phyloP scores from a whole-genome alignment of 495 filamentous ascomycete genomes.

The Neurospora terricola region DNA sequence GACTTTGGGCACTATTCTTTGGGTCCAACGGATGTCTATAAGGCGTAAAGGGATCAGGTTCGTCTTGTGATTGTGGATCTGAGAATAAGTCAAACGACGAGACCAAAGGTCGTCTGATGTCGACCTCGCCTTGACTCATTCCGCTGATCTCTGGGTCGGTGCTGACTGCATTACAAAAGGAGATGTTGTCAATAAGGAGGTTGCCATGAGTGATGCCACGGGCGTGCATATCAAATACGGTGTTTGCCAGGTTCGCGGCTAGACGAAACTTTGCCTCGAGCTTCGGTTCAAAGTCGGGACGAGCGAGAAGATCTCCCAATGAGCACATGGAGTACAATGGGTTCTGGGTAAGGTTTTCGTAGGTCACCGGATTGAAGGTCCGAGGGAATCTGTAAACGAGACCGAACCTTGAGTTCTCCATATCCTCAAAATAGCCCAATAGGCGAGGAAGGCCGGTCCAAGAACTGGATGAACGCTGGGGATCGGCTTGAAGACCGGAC shows the following conservation, averaged over 20 bases:
- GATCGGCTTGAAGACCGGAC: constrained; percentile 43
- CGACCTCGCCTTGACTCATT: constrained; percentile 36
- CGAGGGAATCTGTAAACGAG: constrained; percentile 76
- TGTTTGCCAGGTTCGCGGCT: constrained; percentile 67
- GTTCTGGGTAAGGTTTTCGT: constrained; percentile 38
- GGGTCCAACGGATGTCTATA: constrained; percentile 75
- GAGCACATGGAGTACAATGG: constrained; percentile 42
- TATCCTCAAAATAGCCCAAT: constrained; percentile 79
- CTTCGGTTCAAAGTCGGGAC: constrained; percentile 46
- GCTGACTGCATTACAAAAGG: constrained; percentile 55
- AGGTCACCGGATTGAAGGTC: constrained; percentile 48
- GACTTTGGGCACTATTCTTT: constrained; percentile 43
- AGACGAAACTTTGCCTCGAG: constrained; percentile 76
- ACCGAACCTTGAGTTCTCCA: constrained; percentile 64
- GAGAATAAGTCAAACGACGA: constrained; percentile 77
- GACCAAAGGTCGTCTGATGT: constrained; percentile 66
- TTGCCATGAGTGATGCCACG: constrained; percentile 71
- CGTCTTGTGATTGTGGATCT: constrained; percentile 41
- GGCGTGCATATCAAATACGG: constrained; percentile 65
- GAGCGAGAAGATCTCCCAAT: too few relatives aligned
- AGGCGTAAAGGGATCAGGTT: constrained; percentile 37
- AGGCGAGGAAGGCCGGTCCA: constrained; percentile 51
- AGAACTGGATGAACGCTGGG: constrained; percentile 45
- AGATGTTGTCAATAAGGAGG: constrained; percentile 68
- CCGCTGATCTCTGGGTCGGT: constrained; percentile 30